A percentile compares a stretch with the other conserved stretches of the same genome.
Evolutionary conservation across 2,329 filamentous ascomycete species (phyloP).

Genomic region (Lecanicillium sp.): DNA sequence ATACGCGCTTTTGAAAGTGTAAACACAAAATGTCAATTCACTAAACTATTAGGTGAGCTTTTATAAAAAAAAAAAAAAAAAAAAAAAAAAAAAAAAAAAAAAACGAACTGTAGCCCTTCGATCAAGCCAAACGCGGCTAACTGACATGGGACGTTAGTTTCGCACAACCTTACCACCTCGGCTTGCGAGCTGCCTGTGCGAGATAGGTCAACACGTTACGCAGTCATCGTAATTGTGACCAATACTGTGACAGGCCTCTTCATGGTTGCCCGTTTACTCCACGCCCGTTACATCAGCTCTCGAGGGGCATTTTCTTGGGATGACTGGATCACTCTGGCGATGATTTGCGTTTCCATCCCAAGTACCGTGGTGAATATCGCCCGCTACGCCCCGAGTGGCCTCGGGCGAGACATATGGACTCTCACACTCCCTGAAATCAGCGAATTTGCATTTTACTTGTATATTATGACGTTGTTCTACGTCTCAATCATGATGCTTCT

Average conservation of each 20-base stretch:
- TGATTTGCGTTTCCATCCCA: not conserved
- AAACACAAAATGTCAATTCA: too few species aligned
- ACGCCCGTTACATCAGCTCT: not conserved
- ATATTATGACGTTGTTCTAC: conserved; percentile 1
- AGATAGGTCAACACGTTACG: not conserved
- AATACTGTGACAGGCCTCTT: not conserved
- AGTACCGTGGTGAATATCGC: not conserved
- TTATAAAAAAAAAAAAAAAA: not conserved
- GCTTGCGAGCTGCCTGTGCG: not conserved
- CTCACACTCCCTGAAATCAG: not conserved
- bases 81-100: too few species aligned
- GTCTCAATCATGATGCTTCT: not conserved
- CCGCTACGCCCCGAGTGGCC: not conserved
- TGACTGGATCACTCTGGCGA: not conserved
- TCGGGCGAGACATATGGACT: not conserved
- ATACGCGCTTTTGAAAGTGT: too few species aligned
- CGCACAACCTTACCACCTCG: not conserved
- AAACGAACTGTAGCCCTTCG: too few species aligned
- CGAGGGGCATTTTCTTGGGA: not conserved
- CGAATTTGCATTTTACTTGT: not conserved
- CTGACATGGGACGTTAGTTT: not conserved
- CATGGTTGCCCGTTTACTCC: not conserved
- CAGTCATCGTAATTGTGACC: not conserved
- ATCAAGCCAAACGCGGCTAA: too few species aligned
- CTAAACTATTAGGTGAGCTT: too few species aligned